Evolutionary conservation across 306 rosid species (phyloP), one percentile per base, ranked within the genome.

Genomic region (Inga oerstediana): DNA sequence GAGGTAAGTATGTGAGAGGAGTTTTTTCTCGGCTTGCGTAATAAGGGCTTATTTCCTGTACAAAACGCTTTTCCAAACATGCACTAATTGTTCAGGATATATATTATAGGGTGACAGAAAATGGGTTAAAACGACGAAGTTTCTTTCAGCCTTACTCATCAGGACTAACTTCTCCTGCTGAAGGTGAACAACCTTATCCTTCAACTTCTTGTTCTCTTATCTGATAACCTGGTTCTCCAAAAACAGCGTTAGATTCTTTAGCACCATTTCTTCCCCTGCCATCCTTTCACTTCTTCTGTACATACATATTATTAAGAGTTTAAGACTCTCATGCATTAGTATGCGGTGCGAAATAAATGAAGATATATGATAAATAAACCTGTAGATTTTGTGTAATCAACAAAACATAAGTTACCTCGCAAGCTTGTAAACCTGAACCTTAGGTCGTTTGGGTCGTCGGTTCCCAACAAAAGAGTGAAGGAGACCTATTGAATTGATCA

Each of bases 211-310:
- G 59, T 89, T 89, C 84, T 83, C 88, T 73, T 87, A 84, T 20
- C 80, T 87, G 59, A 89, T 89, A 39, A 80, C 84, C 64, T 87
- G 75, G 81, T 89, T 89, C 84, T 89, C 85, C 87, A 89, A 30
- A 79, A 79, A 87, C 13, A 89, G 86, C 80, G 87, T 82, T 75
- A 87, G 58, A 75, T 89, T 89, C 83, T 86, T 80, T 64, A 89
- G 62, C 75, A 82, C 82, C 75, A 89, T 72, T 61, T 82, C 87
- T 46, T 58, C 74, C 65, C 83, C 86, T 48, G 8, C 77, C 71
- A 62, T 68, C 68, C 75, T 78, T 49, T 69, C 82, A 24, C 86
- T 80, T 48, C 84, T 83, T 67, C 91, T 83, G 86, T 75, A 32
- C 52, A 75, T 39, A n/a, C 0, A 4, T n/a, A 35, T 9, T 9